Percentiles rank a stretch among this genome's conserved stretches.
Conservation (phyloP, 306 rosid species). For the Castanea crenata region DNA sequence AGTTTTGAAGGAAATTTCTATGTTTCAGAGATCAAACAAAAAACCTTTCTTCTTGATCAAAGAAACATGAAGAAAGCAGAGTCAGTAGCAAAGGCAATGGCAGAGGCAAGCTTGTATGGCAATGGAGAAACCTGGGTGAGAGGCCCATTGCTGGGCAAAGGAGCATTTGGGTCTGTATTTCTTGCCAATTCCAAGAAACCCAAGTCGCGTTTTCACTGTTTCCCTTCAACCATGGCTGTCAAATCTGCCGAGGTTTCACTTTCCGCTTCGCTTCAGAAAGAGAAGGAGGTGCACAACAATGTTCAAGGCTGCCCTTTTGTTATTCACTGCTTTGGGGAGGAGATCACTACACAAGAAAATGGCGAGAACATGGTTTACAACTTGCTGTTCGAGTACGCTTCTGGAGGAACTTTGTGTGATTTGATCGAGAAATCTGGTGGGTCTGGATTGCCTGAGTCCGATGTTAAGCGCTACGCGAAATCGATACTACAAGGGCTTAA, state of each 20-base stretch:
- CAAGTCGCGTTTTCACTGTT: neutral
- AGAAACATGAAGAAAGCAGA: neutral
- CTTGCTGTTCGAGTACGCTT: slow-evolving; percentile 25
- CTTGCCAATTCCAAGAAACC: slow-evolving; percentile 24
- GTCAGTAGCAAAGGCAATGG: neutral
- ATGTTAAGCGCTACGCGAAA: neutral
- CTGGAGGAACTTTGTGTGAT: slow-evolving; percentile 21
- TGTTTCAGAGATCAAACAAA: too few species aligned
- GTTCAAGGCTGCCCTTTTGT: slow-evolving; percentile 18
- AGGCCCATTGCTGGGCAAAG: slow-evolving; percentile 25
- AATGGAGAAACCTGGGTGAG: neutral
- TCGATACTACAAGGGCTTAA: slow-evolving; percentile 11
- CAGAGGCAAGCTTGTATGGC: neutral
- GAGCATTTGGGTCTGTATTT: slow-evolving; percentile 32
- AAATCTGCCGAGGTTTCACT: slow-evolving; percentile 22
- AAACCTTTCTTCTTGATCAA: too few species aligned
- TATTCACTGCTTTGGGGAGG: slow-evolving; percentile 17
- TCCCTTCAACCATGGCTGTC: slow-evolving; percentile 22
- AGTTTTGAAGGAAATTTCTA: too few species aligned
- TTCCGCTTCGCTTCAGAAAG: slow-evolving; percentile 22
- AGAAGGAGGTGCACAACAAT: slow-evolving; percentile 10
- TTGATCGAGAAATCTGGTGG: neutral
- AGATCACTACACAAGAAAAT: slow-evolving; percentile 1
- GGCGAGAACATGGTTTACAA: slow-evolving; percentile 19
- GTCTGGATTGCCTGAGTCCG: neutral